Conservation (phyloP, 768 basidiomycete genomes). For the Gloeostereum incarnatum region DNA sequence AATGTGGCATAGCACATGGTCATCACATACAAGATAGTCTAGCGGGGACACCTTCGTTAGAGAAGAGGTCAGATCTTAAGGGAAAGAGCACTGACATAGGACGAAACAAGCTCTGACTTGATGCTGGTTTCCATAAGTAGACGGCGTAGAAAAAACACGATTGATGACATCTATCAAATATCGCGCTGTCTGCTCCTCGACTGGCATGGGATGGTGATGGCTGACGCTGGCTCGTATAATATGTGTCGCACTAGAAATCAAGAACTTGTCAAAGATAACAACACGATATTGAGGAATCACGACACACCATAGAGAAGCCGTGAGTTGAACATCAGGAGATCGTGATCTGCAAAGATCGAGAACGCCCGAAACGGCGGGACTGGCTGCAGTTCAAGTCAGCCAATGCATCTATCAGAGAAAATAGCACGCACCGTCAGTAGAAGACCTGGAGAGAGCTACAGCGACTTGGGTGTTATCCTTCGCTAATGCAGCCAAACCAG, state of each 20-base stretch:
- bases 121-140: conserved; percentile 28
- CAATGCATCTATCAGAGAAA: conserved; percentile 5
- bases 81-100: conserved; percentile 40
- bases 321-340: conserved; percentile 51
- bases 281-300: neutral
- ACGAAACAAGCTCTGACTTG: conserved; percentile 67
- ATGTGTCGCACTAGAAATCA: conserved; percentile 39
- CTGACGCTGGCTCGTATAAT: conserved; percentile 42
- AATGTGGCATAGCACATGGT: conserved; percentile 51
- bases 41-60: neutral
- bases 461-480: conserved; percentile 55
- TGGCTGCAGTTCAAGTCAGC: conserved; percentile 6
- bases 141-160: conserved; percentile 35
- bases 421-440: conserved; percentile 24
- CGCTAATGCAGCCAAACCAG: conserved; percentile 55
- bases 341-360: conserved; percentile 51
- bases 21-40: conserved; percentile 68
- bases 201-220: conserved; percentile 10
- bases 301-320: conserved; percentile 62
- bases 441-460: conserved; percentile 27
- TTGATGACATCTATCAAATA: conserved; percentile 67
- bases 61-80: conserved; percentile 1
- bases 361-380: conserved; percentile 31
- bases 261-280: conserved; percentile 2
- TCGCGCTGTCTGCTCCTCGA: conserved; percentile 38